phyloP scores from a whole-genome alignment of 2,329 filamentous ascomycete species.

The Penicillium janthinellum region DNA sequence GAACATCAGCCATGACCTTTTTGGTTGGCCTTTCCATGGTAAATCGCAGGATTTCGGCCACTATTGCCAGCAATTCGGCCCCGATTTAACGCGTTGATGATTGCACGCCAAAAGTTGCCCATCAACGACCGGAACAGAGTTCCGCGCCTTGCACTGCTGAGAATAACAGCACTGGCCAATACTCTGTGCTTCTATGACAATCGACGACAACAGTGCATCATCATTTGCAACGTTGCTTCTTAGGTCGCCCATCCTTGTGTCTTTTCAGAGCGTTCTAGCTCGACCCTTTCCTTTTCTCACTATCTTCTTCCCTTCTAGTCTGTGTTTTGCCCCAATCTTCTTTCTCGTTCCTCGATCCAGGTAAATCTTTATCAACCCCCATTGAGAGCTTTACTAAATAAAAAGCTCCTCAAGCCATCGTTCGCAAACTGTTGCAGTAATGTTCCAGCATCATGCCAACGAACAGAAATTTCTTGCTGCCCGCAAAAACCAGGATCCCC shows the following conservation, averaged over 20 bases:
- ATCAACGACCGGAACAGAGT: slow-evolving; percentile 15
- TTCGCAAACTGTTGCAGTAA: slow-evolving; percentile 1
- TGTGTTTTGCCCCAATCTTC: no score
- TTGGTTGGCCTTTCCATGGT: background rate
- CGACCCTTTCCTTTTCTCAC: background rate
- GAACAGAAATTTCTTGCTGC: slow-evolving; percentile 10
- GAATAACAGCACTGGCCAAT: background rate
- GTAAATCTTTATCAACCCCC: background rate
- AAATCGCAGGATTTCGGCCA: slow-evolving; percentile 13
- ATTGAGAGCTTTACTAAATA: background rate
- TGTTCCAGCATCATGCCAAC: slow-evolving; percentile 25
- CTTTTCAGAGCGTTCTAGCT: background rate
- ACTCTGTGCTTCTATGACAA: background rate
- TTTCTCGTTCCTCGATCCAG: background rate
- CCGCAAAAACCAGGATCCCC: slow-evolving; percentile 16
- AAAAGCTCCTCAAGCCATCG: background rate
- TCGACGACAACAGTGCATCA: slow-evolving; percentile 28
- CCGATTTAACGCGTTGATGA: background rate
- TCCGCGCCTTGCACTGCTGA: slow-evolving; percentile 12
- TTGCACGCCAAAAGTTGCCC: background rate
- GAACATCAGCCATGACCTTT: no score
- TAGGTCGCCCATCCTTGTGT: background rate
- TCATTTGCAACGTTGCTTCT: background rate
- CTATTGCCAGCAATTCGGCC: slow-evolving; percentile 12
- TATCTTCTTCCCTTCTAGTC: background rate